Base-by-base conservation (phyloP, 1,139 yeast genomes). In the Debaryomyces sp. region DNA sequence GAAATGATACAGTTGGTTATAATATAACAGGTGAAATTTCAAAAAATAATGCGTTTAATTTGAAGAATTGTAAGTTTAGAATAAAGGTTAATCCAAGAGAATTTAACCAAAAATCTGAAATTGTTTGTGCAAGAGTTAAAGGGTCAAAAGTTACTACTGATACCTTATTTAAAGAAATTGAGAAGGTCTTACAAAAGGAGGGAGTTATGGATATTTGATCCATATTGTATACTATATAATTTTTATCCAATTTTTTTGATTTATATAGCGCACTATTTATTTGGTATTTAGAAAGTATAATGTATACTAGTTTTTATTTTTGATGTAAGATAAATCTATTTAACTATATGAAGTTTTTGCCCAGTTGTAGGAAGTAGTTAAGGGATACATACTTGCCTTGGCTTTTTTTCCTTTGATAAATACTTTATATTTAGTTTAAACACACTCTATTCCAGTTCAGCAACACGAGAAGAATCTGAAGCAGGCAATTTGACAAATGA, bases 31-130 rank as follows among this genome's bases (percentile, higher is more conserved):
- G 90, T 43, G 75, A 81, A 18, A 78, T 87, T 41, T 74, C 89
- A 1, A 83, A 80, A 54, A 73, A 77, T 52, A 86, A 86, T 64
- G 74, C 85, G 1, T 71, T 86, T 58, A 80, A 85, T 45, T 70
- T 85, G 60, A 82, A 83, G 66, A 78, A 87, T 45, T 84, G 90
- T 57, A 78, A 79, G 55, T 85, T 87, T 63, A 78, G 83, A 54
- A 78, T 87, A 54, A 72, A 73, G 59, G 73, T 85, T 32, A 69
- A 70, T 49, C 55, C 72, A 15, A 59, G 75, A 54, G 78, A 73
- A 17, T 51, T 61, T 46, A 66, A 70, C 53, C 80, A 75, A 54
- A 73, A 73, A 54, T 76, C 80, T 23, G 78, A 74, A 51, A 68
- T 77, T 48, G 73, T 76, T 13, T 77, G 80, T 61, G 74, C 71